Conservation (phyloP, 169 alveolate species). For the Plasmodium knowlesi region DNA sequence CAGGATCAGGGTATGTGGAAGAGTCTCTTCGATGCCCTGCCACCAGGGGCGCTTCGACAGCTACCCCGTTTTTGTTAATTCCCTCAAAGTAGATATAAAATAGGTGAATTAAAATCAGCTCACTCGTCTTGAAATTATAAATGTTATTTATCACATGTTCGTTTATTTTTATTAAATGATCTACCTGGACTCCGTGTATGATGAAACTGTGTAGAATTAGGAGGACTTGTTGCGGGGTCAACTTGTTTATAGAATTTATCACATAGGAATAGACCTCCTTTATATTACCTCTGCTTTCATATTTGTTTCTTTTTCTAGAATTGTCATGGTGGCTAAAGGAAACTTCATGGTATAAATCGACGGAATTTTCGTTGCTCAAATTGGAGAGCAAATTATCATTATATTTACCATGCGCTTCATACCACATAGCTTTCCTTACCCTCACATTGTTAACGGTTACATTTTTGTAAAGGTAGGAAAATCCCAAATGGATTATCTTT, state of each 20-base stretch:
- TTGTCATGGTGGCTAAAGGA: not conserved
- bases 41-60: not conserved
- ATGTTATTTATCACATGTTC: conserved; percentile 49
- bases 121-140: conserved; percentile 68
- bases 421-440: not conserved
- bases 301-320: not conserved
- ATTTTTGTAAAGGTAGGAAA: conserved; percentile 53
- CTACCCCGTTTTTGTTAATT: not conserved
- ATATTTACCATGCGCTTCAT: not conserved
- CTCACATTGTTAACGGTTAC: conserved; percentile 1
- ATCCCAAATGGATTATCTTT: conserved; percentile 1
- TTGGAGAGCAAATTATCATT: not conserved
- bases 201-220: conserved; percentile 34
- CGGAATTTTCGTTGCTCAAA: not conserved
- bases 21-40: not conserved
- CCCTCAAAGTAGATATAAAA: conserved; percentile 53
- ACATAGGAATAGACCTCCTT: conserved; percentile 22
- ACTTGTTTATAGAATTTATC: conserved; percentile 4
- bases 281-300: not conserved
- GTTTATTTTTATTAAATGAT: conserved; percentile 43
- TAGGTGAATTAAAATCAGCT: conserved; percentile 43
- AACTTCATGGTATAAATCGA: not conserved
- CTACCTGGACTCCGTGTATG: conserved; percentile 11
- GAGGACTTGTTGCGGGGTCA: conserved; percentile 30
- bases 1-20: not conserved